A percentile compares a stretch with the other conserved stretches of the same genome.
These are phyloP conservation scores for Carpinus viminea DNA, from an alignment of 306 rosid genomes.

Conservation along the genomic window DNA sequence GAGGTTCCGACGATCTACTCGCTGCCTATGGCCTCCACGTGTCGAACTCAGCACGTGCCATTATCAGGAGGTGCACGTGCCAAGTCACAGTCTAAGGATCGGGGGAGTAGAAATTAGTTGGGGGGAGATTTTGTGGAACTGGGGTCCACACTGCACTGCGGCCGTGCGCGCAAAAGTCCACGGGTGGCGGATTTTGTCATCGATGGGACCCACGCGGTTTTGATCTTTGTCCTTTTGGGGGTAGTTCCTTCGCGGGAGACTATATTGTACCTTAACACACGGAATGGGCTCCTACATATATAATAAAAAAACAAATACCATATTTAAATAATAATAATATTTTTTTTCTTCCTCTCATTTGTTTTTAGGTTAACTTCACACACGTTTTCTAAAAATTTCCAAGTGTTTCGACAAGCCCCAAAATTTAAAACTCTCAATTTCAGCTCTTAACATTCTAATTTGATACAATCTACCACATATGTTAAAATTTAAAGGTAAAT, in stretches of 20 bases:
- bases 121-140: constrained; percentile 3
- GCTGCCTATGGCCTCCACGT: neutral
- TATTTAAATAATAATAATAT: neutral
- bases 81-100: neutral
- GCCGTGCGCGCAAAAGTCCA: constrained; percentile 44
- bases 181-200: constrained; percentile 33
- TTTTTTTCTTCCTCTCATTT: too few relatives aligned
- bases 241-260: neutral
- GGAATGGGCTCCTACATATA: too few relatives aligned
- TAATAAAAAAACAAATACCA: neutral
- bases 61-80: neutral
- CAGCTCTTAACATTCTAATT: too few relatives aligned
- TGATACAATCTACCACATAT: too few relatives aligned
- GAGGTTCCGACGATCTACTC: neutral
- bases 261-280: neutral
- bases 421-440: too few relatives aligned
- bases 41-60: constrained; percentile 4
- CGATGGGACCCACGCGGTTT: constrained; percentile 66
- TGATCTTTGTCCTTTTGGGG: constrained; percentile 6
- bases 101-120: neutral
- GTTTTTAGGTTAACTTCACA: too few relatives aligned
- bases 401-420: too few relatives aligned
- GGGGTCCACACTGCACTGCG: constrained; percentile 35
- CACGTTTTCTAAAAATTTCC: too few relatives aligned
- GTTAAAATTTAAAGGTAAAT: too few relatives aligned